These are phyloP conservation scores for Cucumis hystrix DNA, from an alignment of 306 rosid species.

Conservation along the genomic window DNA sequence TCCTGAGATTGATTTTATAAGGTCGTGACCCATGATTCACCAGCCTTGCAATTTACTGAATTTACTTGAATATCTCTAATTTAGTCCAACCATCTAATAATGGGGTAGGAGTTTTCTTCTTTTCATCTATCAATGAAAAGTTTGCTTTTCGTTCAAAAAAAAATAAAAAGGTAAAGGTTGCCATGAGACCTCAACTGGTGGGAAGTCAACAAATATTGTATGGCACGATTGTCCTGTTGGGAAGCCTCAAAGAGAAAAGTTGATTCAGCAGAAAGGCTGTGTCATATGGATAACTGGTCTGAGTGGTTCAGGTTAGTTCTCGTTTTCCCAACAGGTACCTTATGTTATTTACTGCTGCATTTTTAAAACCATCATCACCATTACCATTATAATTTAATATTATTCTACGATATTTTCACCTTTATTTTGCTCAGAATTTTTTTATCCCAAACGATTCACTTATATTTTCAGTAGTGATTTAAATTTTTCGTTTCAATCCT, in stretches of 20 bases:
- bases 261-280: constrained; percentile 89
- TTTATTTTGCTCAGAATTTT: not conserved
- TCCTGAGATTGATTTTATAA: not conserved
- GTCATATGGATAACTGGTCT: constrained; percentile 98
- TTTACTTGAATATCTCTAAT: constrained; percentile 18
- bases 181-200: constrained; percentile 36
- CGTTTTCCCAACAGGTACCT: not conserved
- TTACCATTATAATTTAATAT: not conserved
- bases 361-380: not conserved
- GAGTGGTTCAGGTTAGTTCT: constrained; percentile 90
- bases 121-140: too few species aligned
- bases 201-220: constrained; percentile 62
- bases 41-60: not conserved
- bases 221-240: constrained; percentile 80
- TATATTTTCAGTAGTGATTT: not conserved
- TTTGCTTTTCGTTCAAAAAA: too few species aligned
- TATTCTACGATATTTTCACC: not conserved
- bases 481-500: not conserved
- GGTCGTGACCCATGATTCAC: not conserved
- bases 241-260: constrained; percentile 59
- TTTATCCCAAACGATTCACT: not conserved
- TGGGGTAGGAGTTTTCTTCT: constrained; percentile 25
- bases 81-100: constrained; percentile 15
- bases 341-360: not conserved
- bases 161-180: constrained; percentile 26